These are phyloP conservation scores for Ophiostoma pallidulum DNA, from an alignment of 2,329 filamentous ascomycete genomes.

Conservation along the genomic window DNA sequence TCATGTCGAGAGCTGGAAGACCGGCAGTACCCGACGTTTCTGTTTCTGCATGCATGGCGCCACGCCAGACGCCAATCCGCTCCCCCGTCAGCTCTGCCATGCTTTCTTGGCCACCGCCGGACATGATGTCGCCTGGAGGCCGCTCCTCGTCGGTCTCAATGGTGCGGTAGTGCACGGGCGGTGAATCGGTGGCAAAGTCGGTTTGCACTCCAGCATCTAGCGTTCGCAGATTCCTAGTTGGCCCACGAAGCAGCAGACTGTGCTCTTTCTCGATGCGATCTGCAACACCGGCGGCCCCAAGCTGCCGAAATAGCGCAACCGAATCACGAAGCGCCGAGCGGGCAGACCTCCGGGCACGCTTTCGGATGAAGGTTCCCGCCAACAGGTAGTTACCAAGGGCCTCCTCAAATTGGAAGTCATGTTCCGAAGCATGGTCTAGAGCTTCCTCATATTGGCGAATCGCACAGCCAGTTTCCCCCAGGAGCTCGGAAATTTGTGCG, in stretches of 20 bases:
- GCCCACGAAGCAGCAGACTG: conserved; percentile 55
- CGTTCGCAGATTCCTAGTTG: conserved; percentile 47
- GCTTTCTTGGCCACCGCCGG: conserved; percentile 25
- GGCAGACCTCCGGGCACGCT: conserved; percentile 57
- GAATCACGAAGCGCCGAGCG: conserved; percentile 59
- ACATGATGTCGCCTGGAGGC: conserved; percentile 32
- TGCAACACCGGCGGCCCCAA: conserved; percentile 61
- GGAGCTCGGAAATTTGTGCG: conserved; percentile 58
- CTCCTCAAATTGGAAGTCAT: conserved; percentile 61
- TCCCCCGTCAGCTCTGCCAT: conserved; percentile 45
- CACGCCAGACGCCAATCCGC: conserved; percentile 54
- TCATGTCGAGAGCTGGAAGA: conserved; percentile 70
- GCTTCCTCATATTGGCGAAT: conserved; percentile 59
- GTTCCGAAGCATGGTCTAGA: conserved; percentile 60
- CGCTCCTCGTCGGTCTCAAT: conserved; percentile 35
- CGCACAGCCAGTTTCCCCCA: conserved; percentile 45
- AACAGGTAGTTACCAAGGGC: conserved; percentile 65
- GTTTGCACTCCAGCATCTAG: conserved; percentile 57
- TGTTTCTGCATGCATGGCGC: conserved; percentile 48
- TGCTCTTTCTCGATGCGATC: conserved; percentile 59
- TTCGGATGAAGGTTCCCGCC: conserved; percentile 59
- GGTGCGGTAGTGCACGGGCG: conserved; percentile 41
- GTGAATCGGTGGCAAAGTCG: conserved; percentile 52
- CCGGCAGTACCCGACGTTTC: conserved; percentile 36
- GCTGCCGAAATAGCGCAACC: conserved; percentile 56